phyloP scores from a whole-genome alignment of 345 rosid species.

The Linum trigynum region DNA sequence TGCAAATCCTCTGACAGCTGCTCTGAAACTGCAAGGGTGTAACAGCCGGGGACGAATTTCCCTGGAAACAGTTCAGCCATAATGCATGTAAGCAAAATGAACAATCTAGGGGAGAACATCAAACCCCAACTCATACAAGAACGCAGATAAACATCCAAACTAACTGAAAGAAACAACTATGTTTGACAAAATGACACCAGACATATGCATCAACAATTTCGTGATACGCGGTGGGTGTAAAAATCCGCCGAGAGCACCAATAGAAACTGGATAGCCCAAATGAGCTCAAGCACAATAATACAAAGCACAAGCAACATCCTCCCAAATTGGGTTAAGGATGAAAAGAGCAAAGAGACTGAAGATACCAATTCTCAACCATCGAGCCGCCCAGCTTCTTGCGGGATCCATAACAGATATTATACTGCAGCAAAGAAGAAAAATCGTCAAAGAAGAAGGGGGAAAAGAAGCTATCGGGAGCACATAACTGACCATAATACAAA shows the following conservation, averaged over 20 bases:
- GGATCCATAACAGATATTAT: conserved; percentile 97
- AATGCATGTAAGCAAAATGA: neutral
- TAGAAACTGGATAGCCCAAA: too few species aligned
- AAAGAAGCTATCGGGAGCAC: neutral
- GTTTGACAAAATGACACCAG: too few species aligned
- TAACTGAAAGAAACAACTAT: neutral
- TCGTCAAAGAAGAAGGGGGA: neutral
- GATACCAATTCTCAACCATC: conserved; percentile 91
- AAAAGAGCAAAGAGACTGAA: neutral
- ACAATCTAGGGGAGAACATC: neutral
- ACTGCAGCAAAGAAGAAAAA: conserved; percentile 21
- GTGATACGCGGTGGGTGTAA: too few species aligned
- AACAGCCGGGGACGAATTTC: conserved; percentile 79
- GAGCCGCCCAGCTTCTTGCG: conserved; percentile 89
- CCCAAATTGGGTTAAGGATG: too few species aligned
- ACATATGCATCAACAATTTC: too few species aligned
- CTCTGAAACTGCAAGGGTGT: conserved; percentile 79
- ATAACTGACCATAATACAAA: neutral
- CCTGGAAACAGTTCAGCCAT: conserved; percentile 24
- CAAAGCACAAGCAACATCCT: too few species aligned
- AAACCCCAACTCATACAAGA: neutral
- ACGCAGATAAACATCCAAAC: neutral
- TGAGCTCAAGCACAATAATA: too few species aligned
- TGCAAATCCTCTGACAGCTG: conserved; percentile 75
- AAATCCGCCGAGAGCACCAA: too few species aligned